Evolutionary conservation across 2,329 filamentous ascomycete species (phyloP), one percentile per base, ranked within the genome.

Genomic region (Amauroascus verrucosus): DNA sequence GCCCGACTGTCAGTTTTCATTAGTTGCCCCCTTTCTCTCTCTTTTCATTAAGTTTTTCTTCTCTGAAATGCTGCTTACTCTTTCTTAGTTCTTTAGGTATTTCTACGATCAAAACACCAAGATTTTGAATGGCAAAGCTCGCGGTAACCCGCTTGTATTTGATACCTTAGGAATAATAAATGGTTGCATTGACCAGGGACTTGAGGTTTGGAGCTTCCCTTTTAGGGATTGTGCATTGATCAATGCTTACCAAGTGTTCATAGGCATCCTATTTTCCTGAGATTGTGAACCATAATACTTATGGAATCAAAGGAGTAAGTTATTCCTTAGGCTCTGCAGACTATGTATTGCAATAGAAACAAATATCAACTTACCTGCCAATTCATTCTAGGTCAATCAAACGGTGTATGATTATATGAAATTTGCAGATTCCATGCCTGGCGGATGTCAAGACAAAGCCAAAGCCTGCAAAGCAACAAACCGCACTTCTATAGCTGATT

Each of bases 281-380:
- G 3, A 72, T 76, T 57, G 67, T 75, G 0, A 72, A 67, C 61
- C 74, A 78, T 61, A 78, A 78, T 56, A 75, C 74, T 1, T 79
- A 78, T 55, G 72, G 72, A 37, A 67, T 79, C 48, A 55, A 72
- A 54, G 65, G 70, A 37, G 33, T 37, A 13, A n/a, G 33, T 37
- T 37, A 32, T n/a, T n/a, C 2, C 8, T n/a, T 37, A 37, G 33
- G 33, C 33, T 37, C 33, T 14, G 33, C 14, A 37, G 33, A 5
- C 33, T n/a, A 5, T 9, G n/a, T 37, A n/a, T n/a, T 37, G 14
- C 33, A n/a, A 32, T 32, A 32, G 6, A 32, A 32, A 37, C 33
- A 7, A 14, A 37, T 37, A 37, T 13, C 5, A 14, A 37, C 8
- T n/a, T 13, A n/a, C 7, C 33, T n/a, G 33, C 14, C 14, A 13